These are phyloP conservation scores for Rossbeevera mucosa DNA, from an alignment of 768 basidiomycete species.

Conservation along the genomic window DNA sequence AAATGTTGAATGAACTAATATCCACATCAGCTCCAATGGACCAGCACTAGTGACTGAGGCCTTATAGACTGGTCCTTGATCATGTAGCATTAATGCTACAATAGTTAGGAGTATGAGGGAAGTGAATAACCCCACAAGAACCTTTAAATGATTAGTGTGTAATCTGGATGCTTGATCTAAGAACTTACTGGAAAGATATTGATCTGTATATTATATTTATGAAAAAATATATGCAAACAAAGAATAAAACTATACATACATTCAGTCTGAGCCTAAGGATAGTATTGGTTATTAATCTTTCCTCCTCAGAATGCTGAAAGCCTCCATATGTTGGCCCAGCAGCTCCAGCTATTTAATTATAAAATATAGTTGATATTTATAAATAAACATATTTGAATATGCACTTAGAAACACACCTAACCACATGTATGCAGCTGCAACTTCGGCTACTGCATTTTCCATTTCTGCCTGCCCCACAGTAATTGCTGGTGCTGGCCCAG, in stretches of 20 bases:
- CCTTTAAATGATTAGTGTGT: neutral
- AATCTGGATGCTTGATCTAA: too few species aligned
- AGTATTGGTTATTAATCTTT: neutral
- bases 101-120: neutral
- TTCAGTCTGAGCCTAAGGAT: neutral
- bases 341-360: neutral
- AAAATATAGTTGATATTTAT: neutral
- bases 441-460: conserved; percentile 2
- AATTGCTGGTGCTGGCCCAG: neutral
- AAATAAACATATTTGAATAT: neutral
- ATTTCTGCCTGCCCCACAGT: neutral
- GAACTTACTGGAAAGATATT: neutral
- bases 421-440: conserved; percentile 5
- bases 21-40: neutral
- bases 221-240: neutral
- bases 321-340: neutral
- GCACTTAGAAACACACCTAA: neutral
- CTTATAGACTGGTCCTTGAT: neutral
- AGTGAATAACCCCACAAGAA: neutral
- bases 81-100: neutral
- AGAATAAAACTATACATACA: neutral
- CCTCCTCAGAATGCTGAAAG: neutral
- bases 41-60: neutral
- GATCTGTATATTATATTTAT: neutral
- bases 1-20: neutral